Evolutionary conservation across 441 rosid genomes (phyloP), one percentile per base, ranked within the genome.

Genomic region (Gossypium trilobum): DNA sequence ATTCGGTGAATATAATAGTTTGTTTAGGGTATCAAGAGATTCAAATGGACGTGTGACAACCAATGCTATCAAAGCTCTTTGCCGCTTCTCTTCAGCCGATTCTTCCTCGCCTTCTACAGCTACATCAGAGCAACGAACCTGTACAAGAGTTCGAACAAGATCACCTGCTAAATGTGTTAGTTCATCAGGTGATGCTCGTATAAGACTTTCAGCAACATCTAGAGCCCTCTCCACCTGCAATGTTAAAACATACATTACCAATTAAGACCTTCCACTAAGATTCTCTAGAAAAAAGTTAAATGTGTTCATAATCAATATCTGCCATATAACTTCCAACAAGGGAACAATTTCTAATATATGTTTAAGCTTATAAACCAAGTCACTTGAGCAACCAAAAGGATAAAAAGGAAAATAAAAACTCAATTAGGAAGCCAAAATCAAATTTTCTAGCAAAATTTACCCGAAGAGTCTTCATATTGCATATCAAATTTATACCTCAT

Each of bases 101-200:
- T 91, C 98, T 89, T 95, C 98, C 84, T 95, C 99, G 36, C 95
- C 99, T 81, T 92, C 98, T 13, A 87, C 80, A 72, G 95, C 82
- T 77, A 91, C 73, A 82, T 95, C 88, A 76, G 89, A 88, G 86
- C 98, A 95, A 72, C 93, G 99, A 80, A 95, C 91, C 80, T 88
- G 99, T 48, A 92, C 79, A 51, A 95, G 93, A 79, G 82, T 82
- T 79, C 92, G 89, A 71, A 79, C 81, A 79, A 95, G 94, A 74
- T 95, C 97, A 72, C 92, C 82, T 52, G 97, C 95, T 75, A 92
- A 48, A 65, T 87, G 92, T 27, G 80, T 82, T 74, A 95, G 89
- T 79, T 95, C 99, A 82, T 91, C 98, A 54, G 99, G 97, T 59
- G 97, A 87, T 78, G 97, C 96, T 78, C 96, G 89, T 60, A 95